Base-by-base conservation (phyloP, 495 filamentous ascomycete genomes). In the Aspergillus avenaceus region DNA sequence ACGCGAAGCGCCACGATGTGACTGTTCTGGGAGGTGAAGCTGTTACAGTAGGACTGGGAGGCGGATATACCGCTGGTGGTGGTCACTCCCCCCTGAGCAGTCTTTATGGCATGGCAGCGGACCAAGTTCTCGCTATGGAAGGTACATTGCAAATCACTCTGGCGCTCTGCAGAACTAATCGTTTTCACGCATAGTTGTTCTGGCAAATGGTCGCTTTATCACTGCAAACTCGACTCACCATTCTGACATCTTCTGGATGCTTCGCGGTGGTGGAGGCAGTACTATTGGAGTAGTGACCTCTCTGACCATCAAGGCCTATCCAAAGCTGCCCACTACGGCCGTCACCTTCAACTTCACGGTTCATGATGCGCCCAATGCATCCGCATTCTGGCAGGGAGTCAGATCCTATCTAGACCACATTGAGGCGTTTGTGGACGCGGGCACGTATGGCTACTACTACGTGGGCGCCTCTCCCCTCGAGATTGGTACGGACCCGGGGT, bases 241-340 rank as follows among this genome's bases (percentile, higher is more conserved):
- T 52, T 49, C 79, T 0, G 84, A 86, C 45, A 73, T 86, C 13
- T 87, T 84, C 71, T 86, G 76, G 54, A 76, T 75, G 25, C 59
- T 83, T 22, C 58, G 64, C 36, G 65, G 65, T 43, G 65, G 63
- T 24, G 65, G 65, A 46, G 65, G 63, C 37, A 56, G 34, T 50
- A 79, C 76, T 14, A 82, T 71, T 47, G 79, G 77, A 7, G 66
- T 80, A 4, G 75, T 81, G 5, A 75, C 73, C 13, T 79, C 76
- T 5, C 54, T 79, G 28, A 71, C 69, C 8, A 63, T 77, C 41
- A 75, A 72, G 32, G 70, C 73, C n/a, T 63, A 73, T 44, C 69
- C 50, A 16, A 71, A 75, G 50, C 56, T 66, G 8, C 59, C 58
- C 8, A 63, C 73, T 4, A 68, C 76, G 11, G 50, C 67, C 6